Base-by-base conservation (phyloP, 176 grass and related monocot species). In the Pontederia crassipes region DNA sequence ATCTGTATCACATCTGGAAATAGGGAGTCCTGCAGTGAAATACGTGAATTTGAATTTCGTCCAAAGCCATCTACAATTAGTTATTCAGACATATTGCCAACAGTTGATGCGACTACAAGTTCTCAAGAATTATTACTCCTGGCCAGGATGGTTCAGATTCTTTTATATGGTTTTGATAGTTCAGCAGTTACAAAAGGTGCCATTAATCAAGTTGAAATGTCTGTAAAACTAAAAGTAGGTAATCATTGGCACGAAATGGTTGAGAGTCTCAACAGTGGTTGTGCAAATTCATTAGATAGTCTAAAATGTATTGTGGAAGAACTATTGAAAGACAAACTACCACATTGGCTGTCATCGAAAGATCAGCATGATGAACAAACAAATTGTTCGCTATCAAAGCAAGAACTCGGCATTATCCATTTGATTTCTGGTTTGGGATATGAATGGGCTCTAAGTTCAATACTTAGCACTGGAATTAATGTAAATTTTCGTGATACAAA, bases 401-500 rank as follows among this genome's bases (percentile, higher is more conserved):
- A 89, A 77, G 94, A 89, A 9, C 84, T 88, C 74, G 88, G 88
- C 58, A 80, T 98, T 62, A 89, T 98, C 73, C 93, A 98, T 81
- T 83, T 90, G 24, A 80, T 93, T 16, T 74, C 88, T 77, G 88
- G 79, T 10, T 73, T 98, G 76, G 94, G 94, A 66, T 98, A 85
- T 64, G 79, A 89, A 61, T 98, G 94, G 94, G 94, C 79, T 17
- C 62, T 98, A 45, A 73, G 68, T 79, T 74, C 79, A 62, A 70
- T 98, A 65, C 78, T 93, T 55, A 66, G 67, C 71, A 61, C 59
- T 48, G 88, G 82, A 28, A 74, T 98, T 67, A 84, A 81, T 65
- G 74, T 98, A 86, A 98, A 98, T 79, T 92, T 92, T n/a, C 84
- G 94, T 62, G 94, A 98, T 80, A 54, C 68, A 11, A 98, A 98